Conservation (phyloP, 179 eudicot species). For the Spergularia azorica region DNA sequence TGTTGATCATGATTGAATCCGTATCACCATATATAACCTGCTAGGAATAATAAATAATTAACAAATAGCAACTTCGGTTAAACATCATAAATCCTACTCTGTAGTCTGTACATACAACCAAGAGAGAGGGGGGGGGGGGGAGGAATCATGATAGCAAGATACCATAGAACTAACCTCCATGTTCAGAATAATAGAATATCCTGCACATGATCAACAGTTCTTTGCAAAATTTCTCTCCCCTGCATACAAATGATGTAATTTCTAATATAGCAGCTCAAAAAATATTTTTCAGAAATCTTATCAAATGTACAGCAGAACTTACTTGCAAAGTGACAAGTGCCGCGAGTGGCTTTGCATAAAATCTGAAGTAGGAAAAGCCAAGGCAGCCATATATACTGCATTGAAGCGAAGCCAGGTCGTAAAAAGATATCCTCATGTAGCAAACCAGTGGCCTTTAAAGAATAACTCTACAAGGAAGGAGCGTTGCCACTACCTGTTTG, state of each 20-base stretch:
- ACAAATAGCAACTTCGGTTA: background rate
- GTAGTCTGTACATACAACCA: too few species aligned
- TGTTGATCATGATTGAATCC: slow-evolving; percentile 96
- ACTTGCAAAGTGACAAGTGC: slow-evolving; percentile 87
- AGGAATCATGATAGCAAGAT: too few species aligned
- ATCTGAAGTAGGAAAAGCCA: slow-evolving; percentile 93
- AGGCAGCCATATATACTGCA: slow-evolving; percentile 99
- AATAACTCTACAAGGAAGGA: too few species aligned
- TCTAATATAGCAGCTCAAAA: slow-evolving; percentile 4
- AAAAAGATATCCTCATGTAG: background rate
- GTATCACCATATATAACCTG: slow-evolving; percentile 99
- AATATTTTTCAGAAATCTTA: background rate
- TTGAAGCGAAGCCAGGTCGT: background rate
- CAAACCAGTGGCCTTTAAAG: too few species aligned
- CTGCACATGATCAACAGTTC: slow-evolving; percentile 95
- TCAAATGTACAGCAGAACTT: slow-evolving; percentile 10
- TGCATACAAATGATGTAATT: slow-evolving; percentile 33
- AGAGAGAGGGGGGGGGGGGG: too few species aligned
- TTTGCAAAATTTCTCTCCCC: slow-evolving; percentile 98
- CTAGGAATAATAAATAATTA: slow-evolving; percentile 21
- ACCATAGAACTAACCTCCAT: slow-evolving; percentile 59
- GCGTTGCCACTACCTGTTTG: slow-evolving; percentile 63
- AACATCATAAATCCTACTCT: too few species aligned
- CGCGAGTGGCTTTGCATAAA: slow-evolving; percentile 95
- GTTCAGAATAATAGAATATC: slow-evolving; percentile 66